Percentiles rank a stretch among this genome's conserved stretches.
Evolutionary conservation across 352 stramenopile species (phyloP).

Genomic region (Aphanomyces astaci): DNA sequence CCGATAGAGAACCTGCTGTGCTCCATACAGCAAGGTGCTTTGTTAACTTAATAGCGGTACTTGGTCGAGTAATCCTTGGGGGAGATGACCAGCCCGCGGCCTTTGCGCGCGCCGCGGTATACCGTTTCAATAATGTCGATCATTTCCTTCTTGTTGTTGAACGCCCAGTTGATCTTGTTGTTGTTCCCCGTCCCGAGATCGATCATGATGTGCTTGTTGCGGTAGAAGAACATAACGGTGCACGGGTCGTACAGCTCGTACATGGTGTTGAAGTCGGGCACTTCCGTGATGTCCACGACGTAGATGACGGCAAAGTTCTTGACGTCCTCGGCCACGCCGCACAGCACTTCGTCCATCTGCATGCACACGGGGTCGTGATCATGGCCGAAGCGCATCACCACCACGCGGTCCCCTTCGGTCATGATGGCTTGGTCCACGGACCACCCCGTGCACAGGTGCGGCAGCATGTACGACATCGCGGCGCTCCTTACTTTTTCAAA

Average conservation of each 20-base stretch:
- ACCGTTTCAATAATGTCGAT: slow-evolving; percentile 99
- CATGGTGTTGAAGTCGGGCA: slow-evolving; percentile 99
- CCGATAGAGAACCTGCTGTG: too few relatives aligned
- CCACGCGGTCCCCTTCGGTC: slow-evolving; percentile 95
- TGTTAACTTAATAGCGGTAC: slow-evolving; percentile 90
- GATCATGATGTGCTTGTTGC: slow-evolving; percentile 99
- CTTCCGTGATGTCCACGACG: slow-evolving; percentile 89
- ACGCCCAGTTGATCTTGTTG: slow-evolving; percentile 99
- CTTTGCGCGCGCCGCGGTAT: slow-evolving; percentile 96
- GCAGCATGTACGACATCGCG: slow-evolving; percentile 95
- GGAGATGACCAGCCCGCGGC: slow-evolving; percentile 95
- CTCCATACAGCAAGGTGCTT: too few relatives aligned
- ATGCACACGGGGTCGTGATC: slow-evolving; percentile 98
- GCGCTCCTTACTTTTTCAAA: background rate
- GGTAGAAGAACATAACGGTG: slow-evolving; percentile 99
- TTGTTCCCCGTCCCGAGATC: slow-evolving; percentile 99
- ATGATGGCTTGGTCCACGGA: slow-evolving; percentile 99
- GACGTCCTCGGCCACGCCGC: slow-evolving; percentile 95
- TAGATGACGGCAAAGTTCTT: slow-evolving; percentile 99
- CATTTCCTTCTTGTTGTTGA: slow-evolving; percentile 96
- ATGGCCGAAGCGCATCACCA: slow-evolving; percentile 98
- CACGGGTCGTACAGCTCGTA: slow-evolving; percentile 99
- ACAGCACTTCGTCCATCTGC: slow-evolving; percentile 97
- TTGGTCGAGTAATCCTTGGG: slow-evolving; percentile 99
- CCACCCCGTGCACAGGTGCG: slow-evolving; percentile 95